Conservation (phyloP, 2,329 filamentous ascomycete genomes). For the Talaromyces atroroseus region DNA sequence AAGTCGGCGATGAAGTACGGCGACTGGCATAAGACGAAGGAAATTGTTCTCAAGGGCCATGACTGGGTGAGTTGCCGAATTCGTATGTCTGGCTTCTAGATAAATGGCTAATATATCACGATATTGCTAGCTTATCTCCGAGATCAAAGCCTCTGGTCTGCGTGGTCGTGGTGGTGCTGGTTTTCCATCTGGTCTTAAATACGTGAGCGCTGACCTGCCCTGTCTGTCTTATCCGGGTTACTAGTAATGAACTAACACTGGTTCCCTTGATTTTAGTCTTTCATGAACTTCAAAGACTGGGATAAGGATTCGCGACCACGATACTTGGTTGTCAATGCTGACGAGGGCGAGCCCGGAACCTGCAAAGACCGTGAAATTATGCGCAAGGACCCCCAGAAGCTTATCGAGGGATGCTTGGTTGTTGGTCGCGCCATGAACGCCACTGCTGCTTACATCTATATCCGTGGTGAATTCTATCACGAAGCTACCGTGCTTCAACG, state of each 20-base stretch:
- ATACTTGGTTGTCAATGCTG: constrained; percentile 96
- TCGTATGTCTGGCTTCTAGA: neutral
- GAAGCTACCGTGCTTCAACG: constrained; percentile 90
- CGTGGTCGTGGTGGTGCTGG: constrained; percentile 94
- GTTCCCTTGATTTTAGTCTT: constrained; percentile 58
- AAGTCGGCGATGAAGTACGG: constrained; percentile 96
- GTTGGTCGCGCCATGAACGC: constrained; percentile 98
- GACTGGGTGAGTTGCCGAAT: constrained; percentile 62
- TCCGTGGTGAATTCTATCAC: constrained; percentile 95
- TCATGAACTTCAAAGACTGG: constrained; percentile 99
- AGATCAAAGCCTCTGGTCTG: constrained; percentile 94
- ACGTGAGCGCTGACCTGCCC: constrained; percentile 56
- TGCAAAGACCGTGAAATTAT: constrained; percentile 99
- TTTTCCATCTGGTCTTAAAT: constrained; percentile 98
- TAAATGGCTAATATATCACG: constrained; percentile 4
- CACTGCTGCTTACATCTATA: constrained; percentile 98
- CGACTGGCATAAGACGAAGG: constrained; percentile 99
- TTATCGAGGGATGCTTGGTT: constrained; percentile 93
- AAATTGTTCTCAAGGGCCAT: constrained; percentile 93
- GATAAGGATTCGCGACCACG: constrained; percentile 94
- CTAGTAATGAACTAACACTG: constrained; percentile 1
- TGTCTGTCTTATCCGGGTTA: neutral
- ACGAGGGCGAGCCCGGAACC: constrained; percentile 96
- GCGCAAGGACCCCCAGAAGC: constrained; percentile 99
- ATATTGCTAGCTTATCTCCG: constrained; percentile 70